Evolutionary conservation across 257 asterid species (phyloP).

Genomic region (Nicotiana tabacum): DNA sequence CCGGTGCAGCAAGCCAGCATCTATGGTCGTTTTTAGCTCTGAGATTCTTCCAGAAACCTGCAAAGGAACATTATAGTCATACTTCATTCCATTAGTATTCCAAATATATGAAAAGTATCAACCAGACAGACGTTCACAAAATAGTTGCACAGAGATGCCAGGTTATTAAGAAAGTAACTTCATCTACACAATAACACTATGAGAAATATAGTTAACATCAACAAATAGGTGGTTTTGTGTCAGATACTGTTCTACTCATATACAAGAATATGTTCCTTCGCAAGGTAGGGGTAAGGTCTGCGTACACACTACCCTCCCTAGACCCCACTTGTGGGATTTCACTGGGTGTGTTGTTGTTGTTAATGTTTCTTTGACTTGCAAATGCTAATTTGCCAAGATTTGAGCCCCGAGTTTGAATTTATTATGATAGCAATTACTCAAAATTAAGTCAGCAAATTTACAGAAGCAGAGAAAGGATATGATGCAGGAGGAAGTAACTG

Average conservation of each 20-base stretch:
- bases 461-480: neutral
- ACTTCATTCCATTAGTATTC: neutral
- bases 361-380: neutral
- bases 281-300: no score
- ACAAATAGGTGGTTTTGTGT: neutral
- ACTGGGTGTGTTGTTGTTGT: no score
- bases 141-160: neutral
- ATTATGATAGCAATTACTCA: neutral
- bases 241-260: neutral
- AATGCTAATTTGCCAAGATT: neutral
- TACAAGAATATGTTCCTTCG: neutral
- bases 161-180: neutral
- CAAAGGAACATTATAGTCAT: conserved; percentile 14
- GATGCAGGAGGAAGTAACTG: neutral
- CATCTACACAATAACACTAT: neutral
- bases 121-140: neutral
- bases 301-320: no score
- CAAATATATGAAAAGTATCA: neutral
- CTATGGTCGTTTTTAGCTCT: conserved; percentile 87
- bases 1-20: conserved; percentile 86
- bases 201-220: neutral
- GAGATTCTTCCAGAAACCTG: conserved; percentile 85
- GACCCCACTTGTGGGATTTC: no score
- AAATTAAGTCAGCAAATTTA: neutral
- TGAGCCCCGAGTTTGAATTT: neutral